Conservation (phyloP, 2,329 filamentous ascomycete species). For the Lasiodiplodia sp. region DNA sequence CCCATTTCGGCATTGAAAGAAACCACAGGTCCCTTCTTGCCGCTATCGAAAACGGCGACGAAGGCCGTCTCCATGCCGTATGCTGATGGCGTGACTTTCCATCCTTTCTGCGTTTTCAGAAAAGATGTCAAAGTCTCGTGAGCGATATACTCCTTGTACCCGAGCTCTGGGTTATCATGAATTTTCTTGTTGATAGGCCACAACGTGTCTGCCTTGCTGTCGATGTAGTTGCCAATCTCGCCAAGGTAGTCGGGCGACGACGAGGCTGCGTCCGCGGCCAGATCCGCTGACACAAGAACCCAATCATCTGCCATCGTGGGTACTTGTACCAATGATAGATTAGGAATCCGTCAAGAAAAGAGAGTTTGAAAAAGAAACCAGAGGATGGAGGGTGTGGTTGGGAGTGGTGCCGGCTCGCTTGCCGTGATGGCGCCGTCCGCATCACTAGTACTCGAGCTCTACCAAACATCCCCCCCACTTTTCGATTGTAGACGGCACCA, state of each 20-base stretch:
- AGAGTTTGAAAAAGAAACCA: too few species aligned
- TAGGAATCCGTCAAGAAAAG: not conserved
- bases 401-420: not conserved
- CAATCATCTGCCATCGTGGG: constrained; percentile 15
- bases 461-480: constrained; percentile 19
- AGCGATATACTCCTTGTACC: constrained; percentile 57
- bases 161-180: constrained; percentile 60
- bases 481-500: not conserved
- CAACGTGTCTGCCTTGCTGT: constrained; percentile 49
- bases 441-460: not conserved
- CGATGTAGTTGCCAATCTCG: constrained; percentile 50
- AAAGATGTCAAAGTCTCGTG: constrained; percentile 60
- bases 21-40: constrained; percentile 55
- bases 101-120: constrained; percentile 52
- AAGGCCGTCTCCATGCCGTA: constrained; percentile 63
- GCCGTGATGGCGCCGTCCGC: not conserved
- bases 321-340: not conserved
- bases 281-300: constrained; percentile 12
- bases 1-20: constrained; percentile 54
- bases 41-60: constrained; percentile 58
- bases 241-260: constrained; percentile 28
- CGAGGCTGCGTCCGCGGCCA: not conserved
- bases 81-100: constrained; percentile 60
- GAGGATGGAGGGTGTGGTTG: not conserved
- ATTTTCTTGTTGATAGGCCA: constrained; percentile 59